These are phyloP conservation scores for Nakaseomyces nivariensis DNA, from an alignment of 1,139 yeast genomes.

Conservation along the genomic window DNA sequence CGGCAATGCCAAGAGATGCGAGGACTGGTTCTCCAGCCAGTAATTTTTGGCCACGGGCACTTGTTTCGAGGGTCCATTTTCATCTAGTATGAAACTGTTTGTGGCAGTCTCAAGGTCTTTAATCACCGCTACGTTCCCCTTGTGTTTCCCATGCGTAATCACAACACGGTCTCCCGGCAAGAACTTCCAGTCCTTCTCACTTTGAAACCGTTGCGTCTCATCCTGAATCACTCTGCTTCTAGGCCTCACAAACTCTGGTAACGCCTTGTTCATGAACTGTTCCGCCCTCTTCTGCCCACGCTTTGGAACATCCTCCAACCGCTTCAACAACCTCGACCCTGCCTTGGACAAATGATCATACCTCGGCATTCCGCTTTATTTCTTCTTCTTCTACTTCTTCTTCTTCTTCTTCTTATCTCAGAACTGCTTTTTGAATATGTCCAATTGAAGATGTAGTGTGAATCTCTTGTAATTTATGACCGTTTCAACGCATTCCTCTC, in stretches of 20 bases:
- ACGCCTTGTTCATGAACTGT: constrained; percentile 22
- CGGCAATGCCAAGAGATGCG: constrained; percentile 54
- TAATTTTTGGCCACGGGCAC: constrained; percentile 55
- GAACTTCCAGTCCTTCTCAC: constrained; percentile 40
- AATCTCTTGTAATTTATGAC: no score
- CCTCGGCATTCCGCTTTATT: constrained; percentile 4
- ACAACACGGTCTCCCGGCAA: constrained; percentile 57
- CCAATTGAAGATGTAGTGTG: no score
- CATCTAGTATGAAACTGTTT: constrained; percentile 46
- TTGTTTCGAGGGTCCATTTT: constrained; percentile 44
- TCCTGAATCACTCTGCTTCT: constrained; percentile 28
- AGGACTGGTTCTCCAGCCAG: constrained; percentile 66
- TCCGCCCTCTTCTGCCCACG: constrained; percentile 18
- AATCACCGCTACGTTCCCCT: constrained; percentile 62
- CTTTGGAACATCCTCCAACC: constrained; percentile 19
- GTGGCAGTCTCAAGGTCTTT: constrained; percentile 37
- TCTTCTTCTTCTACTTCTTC: background rate
- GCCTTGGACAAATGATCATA: constrained; percentile 24
- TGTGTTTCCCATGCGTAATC: constrained; percentile 56
- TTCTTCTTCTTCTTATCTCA: background rate
- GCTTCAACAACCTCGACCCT: constrained; percentile 22
- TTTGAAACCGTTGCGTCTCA: constrained; percentile 30
- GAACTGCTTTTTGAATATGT: no score
- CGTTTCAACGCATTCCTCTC: no score
- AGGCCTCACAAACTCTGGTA: constrained; percentile 30